Conservation (phyloP, 2,329 filamentous ascomycete genomes). For the Xylaria digitata region DNA sequence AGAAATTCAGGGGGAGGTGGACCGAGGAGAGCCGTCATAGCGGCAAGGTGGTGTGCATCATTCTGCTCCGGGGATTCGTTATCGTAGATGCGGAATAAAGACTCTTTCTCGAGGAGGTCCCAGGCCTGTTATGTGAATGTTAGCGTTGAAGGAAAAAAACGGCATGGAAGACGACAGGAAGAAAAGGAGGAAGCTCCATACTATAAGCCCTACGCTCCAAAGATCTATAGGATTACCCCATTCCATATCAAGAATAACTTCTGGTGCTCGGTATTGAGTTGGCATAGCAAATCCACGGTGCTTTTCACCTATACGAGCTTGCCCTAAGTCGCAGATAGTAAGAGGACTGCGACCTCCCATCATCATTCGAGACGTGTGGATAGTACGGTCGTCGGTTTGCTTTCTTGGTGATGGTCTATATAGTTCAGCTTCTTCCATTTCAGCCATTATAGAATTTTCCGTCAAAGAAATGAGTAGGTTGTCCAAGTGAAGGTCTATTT, state of each 20-base stretch:
- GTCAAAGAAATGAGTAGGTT: conserved; percentile 17
- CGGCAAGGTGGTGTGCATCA: conserved; percentile 25
- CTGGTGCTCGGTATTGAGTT: conserved; percentile 23
- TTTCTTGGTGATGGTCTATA: conserved; percentile 22
- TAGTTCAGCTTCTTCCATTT: conserved; percentile 21
- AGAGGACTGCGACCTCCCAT: conserved; percentile 13
- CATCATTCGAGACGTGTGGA: conserved; percentile 19
- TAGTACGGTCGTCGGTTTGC: conserved; percentile 14
- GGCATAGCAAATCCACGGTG: conserved; percentile 19
- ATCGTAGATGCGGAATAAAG: conserved; percentile 23
- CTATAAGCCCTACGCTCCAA: conserved; percentile 27
- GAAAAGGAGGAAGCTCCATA: neutral
- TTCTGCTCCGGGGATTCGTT: conserved; percentile 21
- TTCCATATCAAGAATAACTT: conserved; percentile 29
- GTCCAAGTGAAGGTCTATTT: conserved; percentile 20
- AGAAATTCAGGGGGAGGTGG: conserved; percentile 24
- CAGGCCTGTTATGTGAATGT: conserved; percentile 18
- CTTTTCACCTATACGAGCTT: conserved; percentile 20
- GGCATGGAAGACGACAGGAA: neutral
- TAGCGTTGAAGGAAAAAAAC: conserved; percentile 2
- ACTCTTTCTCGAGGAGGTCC: conserved; percentile 26
- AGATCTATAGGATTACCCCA: conserved; percentile 26
- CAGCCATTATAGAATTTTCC: conserved; percentile 13
- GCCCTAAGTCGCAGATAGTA: conserved; percentile 26
- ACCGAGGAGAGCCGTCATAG: conserved; percentile 24